These are phyloP conservation scores for Venturia aucupariae DNA, from an alignment of 2,329 filamentous ascomycete species.

Conservation along the genomic window DNA sequence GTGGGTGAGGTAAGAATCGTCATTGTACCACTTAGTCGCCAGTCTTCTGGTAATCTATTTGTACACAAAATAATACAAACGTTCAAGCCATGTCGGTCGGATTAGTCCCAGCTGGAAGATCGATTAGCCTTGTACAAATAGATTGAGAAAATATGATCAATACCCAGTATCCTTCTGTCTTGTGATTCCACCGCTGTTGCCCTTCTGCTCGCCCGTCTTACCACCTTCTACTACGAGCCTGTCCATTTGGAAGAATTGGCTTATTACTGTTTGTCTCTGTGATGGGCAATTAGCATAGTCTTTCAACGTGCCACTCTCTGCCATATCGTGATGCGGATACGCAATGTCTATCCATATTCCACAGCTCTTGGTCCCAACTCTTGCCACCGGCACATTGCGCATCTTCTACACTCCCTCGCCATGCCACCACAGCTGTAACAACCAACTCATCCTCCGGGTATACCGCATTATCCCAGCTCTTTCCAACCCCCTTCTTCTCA, in stretches of 20 bases:
- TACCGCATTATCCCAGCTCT: background rate
- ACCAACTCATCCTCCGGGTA: background rate
- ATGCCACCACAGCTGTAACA: background rate
- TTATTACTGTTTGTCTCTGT: constrained; percentile 90
- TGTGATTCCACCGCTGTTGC: constrained; percentile 55
- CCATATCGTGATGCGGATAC: background rate
- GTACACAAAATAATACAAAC: background rate
- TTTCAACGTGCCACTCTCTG: background rate
- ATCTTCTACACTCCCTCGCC: background rate
- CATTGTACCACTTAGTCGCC: background rate
- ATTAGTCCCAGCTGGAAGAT: constrained; percentile 3
- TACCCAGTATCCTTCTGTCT: constrained; percentile 75
- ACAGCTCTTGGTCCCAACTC: background rate
- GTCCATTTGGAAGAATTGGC: constrained; percentile 90
- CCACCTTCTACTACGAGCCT: constrained; percentile 85
- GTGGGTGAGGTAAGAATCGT: background rate
- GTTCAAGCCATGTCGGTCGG: background rate
- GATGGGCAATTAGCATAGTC: constrained; percentile 27
- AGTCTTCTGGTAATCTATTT: background rate
- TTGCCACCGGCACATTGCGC: background rate
- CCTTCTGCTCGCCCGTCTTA: constrained; percentile 65
- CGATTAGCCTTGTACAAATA: background rate
- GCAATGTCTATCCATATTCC: background rate
- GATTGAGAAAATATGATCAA: constrained; percentile 23
- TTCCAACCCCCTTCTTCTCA: background rate